These are phyloP conservation scores for Sclerotinia sclerotiorum DNA, from an alignment of 2,329 filamentous ascomycete genomes.

Conservation along the genomic window DNA sequence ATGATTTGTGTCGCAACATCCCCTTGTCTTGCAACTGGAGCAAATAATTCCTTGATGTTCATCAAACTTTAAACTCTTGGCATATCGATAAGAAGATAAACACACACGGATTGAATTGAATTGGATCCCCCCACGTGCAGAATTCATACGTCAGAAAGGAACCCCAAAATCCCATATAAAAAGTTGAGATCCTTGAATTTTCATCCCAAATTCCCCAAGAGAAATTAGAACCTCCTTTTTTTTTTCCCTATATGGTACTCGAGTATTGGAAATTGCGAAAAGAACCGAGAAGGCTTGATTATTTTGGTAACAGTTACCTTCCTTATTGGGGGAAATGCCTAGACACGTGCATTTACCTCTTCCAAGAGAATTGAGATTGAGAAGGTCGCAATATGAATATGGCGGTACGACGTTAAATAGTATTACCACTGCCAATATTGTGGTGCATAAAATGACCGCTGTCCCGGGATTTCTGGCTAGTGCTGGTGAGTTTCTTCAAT, in stretches of 20 bases:
- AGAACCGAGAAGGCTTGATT: background rate
- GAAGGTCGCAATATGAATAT: conserved; percentile 6
- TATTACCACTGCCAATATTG: conserved; percentile 28
- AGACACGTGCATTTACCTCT: conserved; percentile 21
- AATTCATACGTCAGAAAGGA: conserved; percentile 11
- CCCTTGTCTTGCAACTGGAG: conserved; percentile 6
- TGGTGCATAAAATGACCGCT: conserved; percentile 55
- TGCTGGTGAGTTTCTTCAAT: conserved; percentile 51
- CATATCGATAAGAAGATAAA: conserved; percentile 21
- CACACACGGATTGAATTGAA: conserved; percentile 15
- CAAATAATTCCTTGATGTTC: background rate
- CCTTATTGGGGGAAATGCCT: conserved; percentile 5
- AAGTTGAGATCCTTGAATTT: conserved; percentile 1
- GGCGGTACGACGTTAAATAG: conserved; percentile 39
- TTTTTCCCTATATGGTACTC: background rate
- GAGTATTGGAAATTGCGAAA: background rate
- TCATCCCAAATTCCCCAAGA: background rate
- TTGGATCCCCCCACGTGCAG: conserved; percentile 17
- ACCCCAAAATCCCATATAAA: conserved; percentile 15
- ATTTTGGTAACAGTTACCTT: background rate
- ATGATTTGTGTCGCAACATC: background rate
- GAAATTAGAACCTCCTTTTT: background rate
- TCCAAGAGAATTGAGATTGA: conserved; percentile 20
- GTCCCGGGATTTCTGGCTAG: conserved; percentile 60
- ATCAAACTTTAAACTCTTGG: conserved; percentile 16